Evolutionary conservation across 2,329 filamentous ascomycete species (phyloP).

Genomic region (Pseudophaeomoniella oleicola): DNA sequence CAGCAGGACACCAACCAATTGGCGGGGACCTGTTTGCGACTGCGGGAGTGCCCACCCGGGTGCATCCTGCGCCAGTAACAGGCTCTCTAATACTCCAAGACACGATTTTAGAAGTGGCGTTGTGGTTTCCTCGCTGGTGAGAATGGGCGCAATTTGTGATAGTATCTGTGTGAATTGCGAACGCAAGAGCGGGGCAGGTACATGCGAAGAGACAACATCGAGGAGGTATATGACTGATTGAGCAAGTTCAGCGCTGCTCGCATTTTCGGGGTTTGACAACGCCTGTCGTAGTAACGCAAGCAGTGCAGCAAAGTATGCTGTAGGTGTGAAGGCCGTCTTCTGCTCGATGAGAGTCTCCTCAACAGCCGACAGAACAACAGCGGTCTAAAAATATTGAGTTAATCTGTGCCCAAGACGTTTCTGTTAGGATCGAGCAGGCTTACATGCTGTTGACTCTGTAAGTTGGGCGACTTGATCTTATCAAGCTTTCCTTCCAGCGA

Average conservation of each 20-base stretch:
- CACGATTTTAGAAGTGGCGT: slow-evolving; percentile 74
- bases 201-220: slow-evolving; percentile 74
- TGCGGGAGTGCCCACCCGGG: slow-evolving; percentile 76
- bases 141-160: slow-evolving; percentile 66
- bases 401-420: too few relatives aligned
- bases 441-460: slow-evolving; percentile 90
- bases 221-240: slow-evolving; percentile 88
- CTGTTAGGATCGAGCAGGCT: slow-evolving; percentile 13
- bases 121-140: slow-evolving; percentile 68
- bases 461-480: slow-evolving; percentile 92
- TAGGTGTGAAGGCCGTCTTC: slow-evolving; percentile 67
- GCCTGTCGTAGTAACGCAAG: slow-evolving; percentile 74
- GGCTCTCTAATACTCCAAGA: slow-evolving; percentile 85
- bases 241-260: slow-evolving; percentile 67
- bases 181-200: slow-evolving; percentile 73
- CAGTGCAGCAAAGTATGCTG: slow-evolving; percentile 91
- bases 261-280: slow-evolving; percentile 44
- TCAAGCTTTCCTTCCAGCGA: slow-evolving; percentile 79
- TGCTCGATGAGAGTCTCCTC: slow-evolving; percentile 87
- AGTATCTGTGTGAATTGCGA: slow-evolving; percentile 94
- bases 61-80: slow-evolving; percentile 77
- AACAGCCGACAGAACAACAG: slow-evolving; percentile 75
- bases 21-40: slow-evolving; percentile 68
- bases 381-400: slow-evolving; percentile 41
- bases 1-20: slow-evolving; percentile 75